These are phyloP conservation scores for Gautieria morchelliformis DNA, from an alignment of 768 basidiomycete species.

Conservation along the genomic window DNA sequence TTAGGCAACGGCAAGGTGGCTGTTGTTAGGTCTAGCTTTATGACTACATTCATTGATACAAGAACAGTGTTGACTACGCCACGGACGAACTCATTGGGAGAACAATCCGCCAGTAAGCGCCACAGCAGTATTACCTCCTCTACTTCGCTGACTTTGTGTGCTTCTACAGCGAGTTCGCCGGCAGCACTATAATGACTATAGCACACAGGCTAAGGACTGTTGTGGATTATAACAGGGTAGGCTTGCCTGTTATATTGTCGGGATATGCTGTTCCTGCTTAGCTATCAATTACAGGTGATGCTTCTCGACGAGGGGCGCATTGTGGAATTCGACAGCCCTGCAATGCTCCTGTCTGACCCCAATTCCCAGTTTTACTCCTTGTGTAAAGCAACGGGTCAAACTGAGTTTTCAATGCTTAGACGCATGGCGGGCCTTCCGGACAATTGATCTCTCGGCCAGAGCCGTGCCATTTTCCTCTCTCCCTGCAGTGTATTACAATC, in stretches of 20 bases:
- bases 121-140: not conserved
- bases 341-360: conserved; percentile 41
- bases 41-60: not conserved
- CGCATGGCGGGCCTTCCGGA: conserved; percentile 42
- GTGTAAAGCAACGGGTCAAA: conserved; percentile 66
- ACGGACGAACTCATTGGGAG: conserved; percentile 82
- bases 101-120: conserved; percentile 68
- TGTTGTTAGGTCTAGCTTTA: not conserved
- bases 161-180: conserved; percentile 53
- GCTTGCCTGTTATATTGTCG: conserved; percentile 18
- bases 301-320: conserved; percentile 58
- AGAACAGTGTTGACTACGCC: conserved; percentile 62
- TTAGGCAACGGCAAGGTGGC: conserved; percentile 60
- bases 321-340: conserved; percentile 53
- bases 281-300: conserved; percentile 5
- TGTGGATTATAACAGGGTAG: conserved; percentile 75
- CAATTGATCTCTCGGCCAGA: not conserved
- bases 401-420: conserved; percentile 59
- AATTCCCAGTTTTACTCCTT: conserved; percentile 55
- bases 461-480: not conserved
- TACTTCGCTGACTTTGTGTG: not conserved
- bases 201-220: conserved; percentile 72
- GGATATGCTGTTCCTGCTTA: not conserved
- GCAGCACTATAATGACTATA: conserved; percentile 76
- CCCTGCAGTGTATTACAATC: too few relatives aligned